These are phyloP conservation scores for Iberis pinnata DNA, from an alignment of 345 rosid genomes.

Conservation along the genomic window DNA sequence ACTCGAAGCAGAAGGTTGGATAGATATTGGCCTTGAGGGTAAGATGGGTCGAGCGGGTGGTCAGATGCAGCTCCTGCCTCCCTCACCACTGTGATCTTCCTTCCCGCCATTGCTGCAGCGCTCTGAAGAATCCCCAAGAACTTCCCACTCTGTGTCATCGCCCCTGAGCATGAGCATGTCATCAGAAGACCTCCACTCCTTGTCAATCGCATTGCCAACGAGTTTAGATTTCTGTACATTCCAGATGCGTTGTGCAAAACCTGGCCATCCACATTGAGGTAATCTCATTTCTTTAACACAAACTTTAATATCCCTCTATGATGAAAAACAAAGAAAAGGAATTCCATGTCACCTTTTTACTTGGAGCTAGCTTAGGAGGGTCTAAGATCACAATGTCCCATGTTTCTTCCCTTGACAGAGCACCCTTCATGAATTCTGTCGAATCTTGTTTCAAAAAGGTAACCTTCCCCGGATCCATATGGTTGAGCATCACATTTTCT, in stretches of 20 bases:
- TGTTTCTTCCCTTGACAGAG: constrained; percentile 59
- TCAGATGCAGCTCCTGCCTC: constrained; percentile 79
- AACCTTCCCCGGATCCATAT: constrained; percentile 52
- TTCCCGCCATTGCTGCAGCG: constrained; percentile 62
- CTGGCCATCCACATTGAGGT: constrained; percentile 30
- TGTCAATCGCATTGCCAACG: constrained; percentile 68
- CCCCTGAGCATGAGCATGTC: constrained; percentile 96
- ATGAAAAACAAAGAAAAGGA: neutral
- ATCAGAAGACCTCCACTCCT: constrained; percentile 77
- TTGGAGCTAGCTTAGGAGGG: constrained; percentile 87
- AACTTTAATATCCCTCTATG: neutral
- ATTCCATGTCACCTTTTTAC: constrained; percentile 46
- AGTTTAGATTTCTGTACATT: constrained; percentile 78
- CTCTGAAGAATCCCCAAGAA: constrained; percentile 67
- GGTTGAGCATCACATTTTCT: constrained; percentile 67
- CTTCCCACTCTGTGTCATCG: constrained; percentile 80
- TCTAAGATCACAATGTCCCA: constrained; percentile 87
- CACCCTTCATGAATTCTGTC: constrained; percentile 67
- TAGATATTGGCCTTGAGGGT: constrained; percentile 79
- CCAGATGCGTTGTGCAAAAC: constrained; percentile 60
- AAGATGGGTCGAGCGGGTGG: constrained; percentile 80
- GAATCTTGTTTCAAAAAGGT: constrained; percentile 68
- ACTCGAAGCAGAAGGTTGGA: constrained; percentile 60
- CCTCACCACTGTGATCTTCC: constrained; percentile 55
- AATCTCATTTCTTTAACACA: constrained; percentile 6